A percentile compares a stretch with the other conserved stretches of the same genome.
phyloP scores from a whole-genome alignment of 441 rosid species.

The Erodium moschatum region DNA sequence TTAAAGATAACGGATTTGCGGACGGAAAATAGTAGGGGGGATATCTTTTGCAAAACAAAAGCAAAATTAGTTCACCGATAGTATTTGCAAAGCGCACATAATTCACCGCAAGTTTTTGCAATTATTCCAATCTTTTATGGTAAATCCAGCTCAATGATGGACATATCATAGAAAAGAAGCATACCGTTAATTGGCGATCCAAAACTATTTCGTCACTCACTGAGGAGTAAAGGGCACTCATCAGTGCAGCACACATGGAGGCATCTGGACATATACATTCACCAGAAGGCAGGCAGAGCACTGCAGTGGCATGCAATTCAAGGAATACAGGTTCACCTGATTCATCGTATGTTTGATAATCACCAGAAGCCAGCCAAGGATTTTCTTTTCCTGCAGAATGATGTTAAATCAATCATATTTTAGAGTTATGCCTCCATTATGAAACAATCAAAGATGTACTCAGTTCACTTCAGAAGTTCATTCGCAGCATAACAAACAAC shows the following conservation, averaged over 20 bases:
- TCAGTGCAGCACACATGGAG: slow-evolving; percentile 66
- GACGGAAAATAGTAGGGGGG: too few species aligned
- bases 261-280: slow-evolving; percentile 91
- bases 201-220: slow-evolving; percentile 72
- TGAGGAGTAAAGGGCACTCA: slow-evolving; percentile 87
- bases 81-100: too few species aligned
- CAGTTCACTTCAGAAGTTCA: neutral
- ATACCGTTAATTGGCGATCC: slow-evolving; percentile 77
- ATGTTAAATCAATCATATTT: slow-evolving; percentile 18
- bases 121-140: neutral
- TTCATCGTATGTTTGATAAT: slow-evolving; percentile 41
- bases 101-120: too few species aligned
- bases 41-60: too few species aligned
- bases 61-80: too few species aligned
- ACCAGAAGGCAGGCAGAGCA: slow-evolving; percentile 92
- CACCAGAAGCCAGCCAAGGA: slow-evolving; percentile 64
- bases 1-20: too few species aligned
- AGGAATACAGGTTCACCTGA: slow-evolving; percentile 50
- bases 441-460: neutral
- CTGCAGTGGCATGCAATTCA: slow-evolving; percentile 83
- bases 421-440: neutral
- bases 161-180: neutral
- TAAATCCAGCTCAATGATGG: neutral
- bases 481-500: too few species aligned
- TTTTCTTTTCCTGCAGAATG: slow-evolving; percentile 47